Evolutionary conservation across 495 filamentous ascomycete genomes (phyloP), one percentile per base, ranked within the genome.

Genomic region (Oleoguttula mirabilis): DNA sequence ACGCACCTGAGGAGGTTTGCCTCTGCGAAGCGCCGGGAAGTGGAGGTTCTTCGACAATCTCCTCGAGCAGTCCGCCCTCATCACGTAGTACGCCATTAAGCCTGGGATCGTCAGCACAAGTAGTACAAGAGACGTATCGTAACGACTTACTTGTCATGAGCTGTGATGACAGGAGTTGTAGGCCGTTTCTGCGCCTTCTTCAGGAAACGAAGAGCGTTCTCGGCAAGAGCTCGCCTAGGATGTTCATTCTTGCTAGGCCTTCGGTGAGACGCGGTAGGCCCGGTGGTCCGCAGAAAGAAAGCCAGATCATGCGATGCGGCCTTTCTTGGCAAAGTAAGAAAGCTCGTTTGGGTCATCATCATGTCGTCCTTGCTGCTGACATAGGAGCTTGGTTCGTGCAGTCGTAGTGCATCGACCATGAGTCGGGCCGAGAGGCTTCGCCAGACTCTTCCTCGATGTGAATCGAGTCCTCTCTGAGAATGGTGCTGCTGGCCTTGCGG

Each of bases 361-460:
- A 4, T 25, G 34, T 17, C 35, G 45, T 31, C 19, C n/a, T 31
- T 21, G 32, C 14, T 5, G 8, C 17, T 35, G 6, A n/a, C 3
- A 32, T 52, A 52, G 44, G 50, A 8, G 35, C 41, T 33, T 53
- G 50, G 32, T 48, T 25, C 2, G 50, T 48, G 15, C 36, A 31
- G 21, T 46, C 48, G 21, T n/a, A 47, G 32, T 52, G 43, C 10
- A 52, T 37, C 23, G 49, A 52, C 14, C 15, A 39, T 3, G 49
- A 47, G 35, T 52, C 44, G 10, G 38, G 36, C n/a, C 42, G 32
- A 3, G 42, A 41, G 8, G 12, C 19, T n/a, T 10, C 16, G 16
- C 6, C 20, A 14, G 25, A 25, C 20, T 44, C 41, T 27, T 50
- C 41, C 8, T 40, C 19, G 21, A 44, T 28, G 19, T 41, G 36